phyloP scores from a whole-genome alignment of 306 rosid species.

The Rubus parviflorus region DNA sequence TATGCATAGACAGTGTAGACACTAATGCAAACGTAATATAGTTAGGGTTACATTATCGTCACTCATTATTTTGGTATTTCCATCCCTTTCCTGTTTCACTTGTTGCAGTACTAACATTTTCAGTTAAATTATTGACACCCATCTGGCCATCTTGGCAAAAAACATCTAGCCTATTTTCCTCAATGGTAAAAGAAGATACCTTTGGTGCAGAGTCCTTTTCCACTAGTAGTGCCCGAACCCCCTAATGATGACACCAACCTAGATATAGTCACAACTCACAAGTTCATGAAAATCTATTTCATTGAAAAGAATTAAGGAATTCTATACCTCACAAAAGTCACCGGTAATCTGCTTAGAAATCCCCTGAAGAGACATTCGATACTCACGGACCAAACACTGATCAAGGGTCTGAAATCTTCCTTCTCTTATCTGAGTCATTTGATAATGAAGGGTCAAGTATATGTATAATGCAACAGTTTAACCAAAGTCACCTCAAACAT shows the following conservation, averaged over 20 bases:
- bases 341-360: constrained; percentile 54
- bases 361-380: constrained; percentile 74
- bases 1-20: background rate
- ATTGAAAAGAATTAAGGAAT: background rate
- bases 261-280: constrained; percentile 13
- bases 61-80: background rate
- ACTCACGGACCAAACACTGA: constrained; percentile 83
- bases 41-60: background rate
- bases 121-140: background rate
- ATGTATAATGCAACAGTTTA: background rate
- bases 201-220: constrained; percentile 79
- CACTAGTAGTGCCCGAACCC: constrained; percentile 81
- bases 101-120: background rate
- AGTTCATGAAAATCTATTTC: background rate
- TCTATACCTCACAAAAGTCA: constrained; percentile 80
- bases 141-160: background rate
- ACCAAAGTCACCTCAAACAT: background rate
- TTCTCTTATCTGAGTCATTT: constrained; percentile 65
- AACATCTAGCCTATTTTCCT: background rate
- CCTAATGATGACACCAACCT: constrained; percentile 42
- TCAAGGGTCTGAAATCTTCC: constrained; percentile 85
- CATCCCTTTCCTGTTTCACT: background rate
- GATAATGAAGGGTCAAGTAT: constrained; percentile 2
- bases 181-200: constrained; percentile 42
- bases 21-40: background rate